Evolutionary conservation across 345 rosid species (phyloP).

Genomic region (Euphorbia tirucalli): DNA sequence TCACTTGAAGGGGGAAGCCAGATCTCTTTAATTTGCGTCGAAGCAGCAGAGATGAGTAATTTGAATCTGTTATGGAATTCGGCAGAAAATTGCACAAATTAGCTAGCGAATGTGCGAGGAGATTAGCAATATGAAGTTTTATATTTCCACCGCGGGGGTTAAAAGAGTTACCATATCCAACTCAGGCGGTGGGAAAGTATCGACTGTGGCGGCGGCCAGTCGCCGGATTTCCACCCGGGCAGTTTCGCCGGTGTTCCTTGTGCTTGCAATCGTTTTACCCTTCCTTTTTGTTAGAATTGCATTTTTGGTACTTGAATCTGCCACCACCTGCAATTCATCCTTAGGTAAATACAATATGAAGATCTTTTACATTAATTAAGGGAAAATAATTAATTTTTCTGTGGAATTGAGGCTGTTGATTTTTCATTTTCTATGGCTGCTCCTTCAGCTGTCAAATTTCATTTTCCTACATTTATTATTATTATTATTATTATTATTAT

Average conservation of each 20-base stretch:
- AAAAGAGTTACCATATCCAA: slow-evolving; percentile 60
- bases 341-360: slow-evolving; percentile 48
- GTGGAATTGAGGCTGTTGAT: no score
- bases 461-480: no score
- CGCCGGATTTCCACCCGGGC: slow-evolving; percentile 58
- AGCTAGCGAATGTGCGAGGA: neutral
- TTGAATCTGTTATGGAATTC: slow-evolving; percentile 31
- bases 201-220: slow-evolving; percentile 34
- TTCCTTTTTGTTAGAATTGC: slow-evolving; percentile 69
- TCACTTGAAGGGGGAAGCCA: neutral
- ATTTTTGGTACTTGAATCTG: slow-evolving; percentile 72
- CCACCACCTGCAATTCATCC: slow-evolving; percentile 58
- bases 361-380: neutral
- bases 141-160: slow-evolving; percentile 64
- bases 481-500: no score
- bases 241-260: slow-evolving; percentile 46
- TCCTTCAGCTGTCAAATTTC: no score
- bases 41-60: slow-evolving; percentile 11
- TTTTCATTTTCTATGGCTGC: no score
- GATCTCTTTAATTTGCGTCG: slow-evolving; percentile 19
- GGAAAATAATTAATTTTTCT: no score
- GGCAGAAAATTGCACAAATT: slow-evolving; percentile 15
- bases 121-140: slow-evolving; percentile 53
- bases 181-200: slow-evolving; percentile 39
- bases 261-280: slow-evolving; percentile 58